These are phyloP conservation scores for Aureobasidium sp. DNA, from an alignment of 2,329 filamentous ascomycete species.

Conservation along the genomic window DNA sequence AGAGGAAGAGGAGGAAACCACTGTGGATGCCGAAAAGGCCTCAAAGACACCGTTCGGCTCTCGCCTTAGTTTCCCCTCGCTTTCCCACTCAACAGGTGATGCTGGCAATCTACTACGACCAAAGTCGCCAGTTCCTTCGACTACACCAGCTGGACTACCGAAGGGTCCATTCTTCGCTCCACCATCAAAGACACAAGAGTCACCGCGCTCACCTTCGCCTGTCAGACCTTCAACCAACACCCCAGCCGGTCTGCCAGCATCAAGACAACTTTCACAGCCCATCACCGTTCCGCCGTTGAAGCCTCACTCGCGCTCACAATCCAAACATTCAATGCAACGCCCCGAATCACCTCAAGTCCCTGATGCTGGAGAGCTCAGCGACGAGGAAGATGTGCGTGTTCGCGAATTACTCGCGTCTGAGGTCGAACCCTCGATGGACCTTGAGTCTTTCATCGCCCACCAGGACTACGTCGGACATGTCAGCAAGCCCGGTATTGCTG, in stretches of 20 bases:
- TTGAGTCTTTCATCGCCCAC: slow-evolving; percentile 61
- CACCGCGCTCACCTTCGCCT: slow-evolving; percentile 65
- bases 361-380: slow-evolving; percentile 45
- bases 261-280: slow-evolving; percentile 17
- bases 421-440: slow-evolving; percentile 52
- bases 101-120: slow-evolving; percentile 5
- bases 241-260: slow-evolving; percentile 31
- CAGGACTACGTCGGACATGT: slow-evolving; percentile 38
- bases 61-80: slow-evolving; percentile 17
- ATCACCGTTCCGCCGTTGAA: slow-evolving; percentile 20
- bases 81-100: slow-evolving; percentile 5
- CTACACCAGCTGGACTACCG: slow-evolving; percentile 19
- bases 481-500: slow-evolving; percentile 37
- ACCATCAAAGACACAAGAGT: slow-evolving; percentile 16
- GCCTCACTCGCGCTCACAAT: slow-evolving; percentile 11
- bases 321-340: slow-evolving; percentile 22
- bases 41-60: slow-evolving; percentile 15
- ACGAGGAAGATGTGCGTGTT: slow-evolving; percentile 64
- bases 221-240: slow-evolving; percentile 50
- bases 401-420: slow-evolving; percentile 56
- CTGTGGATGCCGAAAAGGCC: background rate
- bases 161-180: slow-evolving; percentile 19
- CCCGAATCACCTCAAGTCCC: slow-evolving; percentile 31
- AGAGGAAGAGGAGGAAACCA: slow-evolving; percentile 1
- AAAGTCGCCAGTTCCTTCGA: slow-evolving; percentile 15